Evolutionary conservation across 495 filamentous ascomycete species (phyloP).

Genomic region (Halenospora varia): DNA sequence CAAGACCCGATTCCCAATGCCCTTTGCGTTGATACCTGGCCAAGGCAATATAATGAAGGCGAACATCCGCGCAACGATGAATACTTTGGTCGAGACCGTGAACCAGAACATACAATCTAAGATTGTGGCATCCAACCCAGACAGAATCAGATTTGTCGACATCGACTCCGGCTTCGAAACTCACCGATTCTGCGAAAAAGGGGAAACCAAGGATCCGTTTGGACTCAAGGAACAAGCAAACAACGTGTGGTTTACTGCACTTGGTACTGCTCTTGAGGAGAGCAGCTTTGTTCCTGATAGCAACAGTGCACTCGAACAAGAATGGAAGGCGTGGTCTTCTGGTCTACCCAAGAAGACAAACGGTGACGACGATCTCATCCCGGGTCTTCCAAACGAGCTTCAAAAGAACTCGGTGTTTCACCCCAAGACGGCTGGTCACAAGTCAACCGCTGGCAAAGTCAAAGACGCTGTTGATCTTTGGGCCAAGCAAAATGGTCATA

Average conservation of each 20-base stretch:
- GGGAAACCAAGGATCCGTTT: background rate
- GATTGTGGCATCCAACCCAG: background rate
- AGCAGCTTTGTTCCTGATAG: background rate
- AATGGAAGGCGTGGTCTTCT: too few relatives aligned
- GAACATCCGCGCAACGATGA: background rate
- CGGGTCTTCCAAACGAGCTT: background rate
- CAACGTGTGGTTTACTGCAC: background rate
- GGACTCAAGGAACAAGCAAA: background rate
- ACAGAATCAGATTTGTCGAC: background rate
- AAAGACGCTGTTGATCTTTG: background rate
- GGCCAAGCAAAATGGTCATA: background rate
- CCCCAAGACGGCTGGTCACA: background rate
- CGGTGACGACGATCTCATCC: background rate
- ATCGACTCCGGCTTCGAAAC: background rate
- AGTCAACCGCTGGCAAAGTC: background rate
- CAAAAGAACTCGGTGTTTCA: background rate
- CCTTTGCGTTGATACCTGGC: background rate
- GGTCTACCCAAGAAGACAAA: background rate
- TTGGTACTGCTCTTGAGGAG: background rate
- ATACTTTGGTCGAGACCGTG: background rate
- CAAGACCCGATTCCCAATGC: background rate
- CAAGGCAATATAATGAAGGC: background rate
- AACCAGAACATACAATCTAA: background rate
- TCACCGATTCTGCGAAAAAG: conserved; percentile 5
- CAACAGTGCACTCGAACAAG: background rate